Evolutionary conservation across 768 basidiomycete species (phyloP), one percentile per base, ranked within the genome.

Genomic region (Paxillus involutus): DNA sequence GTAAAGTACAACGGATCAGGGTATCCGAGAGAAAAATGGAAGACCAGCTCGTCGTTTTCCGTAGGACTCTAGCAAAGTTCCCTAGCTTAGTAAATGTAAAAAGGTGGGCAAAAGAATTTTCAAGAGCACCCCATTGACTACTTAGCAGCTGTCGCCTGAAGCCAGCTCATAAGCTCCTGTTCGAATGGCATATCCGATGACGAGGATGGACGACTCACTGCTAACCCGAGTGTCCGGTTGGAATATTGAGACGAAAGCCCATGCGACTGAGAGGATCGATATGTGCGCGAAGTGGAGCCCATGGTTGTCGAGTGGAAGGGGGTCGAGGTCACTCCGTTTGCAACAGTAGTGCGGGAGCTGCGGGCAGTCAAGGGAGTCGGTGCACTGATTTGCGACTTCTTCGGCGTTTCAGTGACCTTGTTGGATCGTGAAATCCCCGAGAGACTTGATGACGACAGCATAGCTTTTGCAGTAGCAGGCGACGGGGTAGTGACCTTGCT

Each of bases 381-480:
- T 12, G 90, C 91, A 63, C 91, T 87, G 59, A 94, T 94, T 64
- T 90, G 80, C 5, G 90, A 89, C 73, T 94, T 93, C 77, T 92
- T 94, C 16, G 91, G 91, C 7, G 91, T 92, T 61, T 82, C 82
- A 51, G 86, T 82, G 19, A 75, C 70, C 58, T 86, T 88, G 47
- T 65, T 71, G 59, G 70, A 77, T 47, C 85, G 78, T 55, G 75
- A 75, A 49, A 45, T 42, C n/a, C 77, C 71, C n/a, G 77, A 68
- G 47, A 86, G 68, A 60, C 75, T 81, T 8, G 84, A 81, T 16
- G 87, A 82, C 19, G 83, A 83, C 36, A 84, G 58, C 16, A 82
- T 71, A n/a, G 80, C 70, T 67, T 79, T 88, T 12, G 83, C 69
- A 4, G 82, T 74, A 24, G 74, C 66, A 14, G 77, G 66, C 3